Evolutionary conservation across 495 filamentous ascomycete species (phyloP).

Genomic region (Penicillium coprophilum): DNA sequence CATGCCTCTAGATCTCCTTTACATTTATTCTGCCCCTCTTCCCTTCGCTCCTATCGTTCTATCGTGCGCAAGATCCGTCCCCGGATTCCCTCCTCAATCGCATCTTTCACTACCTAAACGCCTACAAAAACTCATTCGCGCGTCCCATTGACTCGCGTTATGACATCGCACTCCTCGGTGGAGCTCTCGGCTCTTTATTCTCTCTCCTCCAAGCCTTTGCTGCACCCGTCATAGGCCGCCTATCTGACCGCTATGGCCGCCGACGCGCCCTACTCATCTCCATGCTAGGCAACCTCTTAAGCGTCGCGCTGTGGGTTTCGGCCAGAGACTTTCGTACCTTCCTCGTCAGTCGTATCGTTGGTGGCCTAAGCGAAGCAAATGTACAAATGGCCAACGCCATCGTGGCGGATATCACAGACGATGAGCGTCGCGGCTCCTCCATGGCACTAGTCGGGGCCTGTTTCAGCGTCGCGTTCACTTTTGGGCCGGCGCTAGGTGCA

Average conservation of each 20-base stretch:
- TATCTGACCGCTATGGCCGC: conserved; percentile 88
- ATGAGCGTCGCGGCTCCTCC: conserved; percentile 75
- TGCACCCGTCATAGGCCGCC: conserved; percentile 82
- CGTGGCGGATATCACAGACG: conserved; percentile 90
- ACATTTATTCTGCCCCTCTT: conserved; percentile 99
- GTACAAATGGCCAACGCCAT: conserved; percentile 96
- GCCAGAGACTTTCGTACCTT: conserved; percentile 95
- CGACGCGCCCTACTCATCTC: conserved; percentile 83
- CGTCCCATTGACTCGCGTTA: conserved; percentile 93
- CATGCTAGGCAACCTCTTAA: conserved; percentile 93
- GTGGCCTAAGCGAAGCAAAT: conserved; percentile 93
- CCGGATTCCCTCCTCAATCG: conserved; percentile 66
- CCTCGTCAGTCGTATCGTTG: conserved; percentile 84
- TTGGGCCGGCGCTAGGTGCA: conserved; percentile 88
- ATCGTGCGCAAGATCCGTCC: conserved; percentile 65
- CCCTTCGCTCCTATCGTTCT: conserved; percentile 91
- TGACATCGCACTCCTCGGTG: conserved; percentile 94
- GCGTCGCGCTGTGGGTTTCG: conserved; percentile 89
- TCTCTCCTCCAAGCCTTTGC: conserved; percentile 91
- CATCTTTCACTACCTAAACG: conserved; percentile 80
- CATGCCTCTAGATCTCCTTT: conserved; percentile 67
- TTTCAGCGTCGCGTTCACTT: conserved; percentile 96
- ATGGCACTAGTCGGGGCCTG: conserved; percentile 96
- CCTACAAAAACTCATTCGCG: conserved; percentile 92
- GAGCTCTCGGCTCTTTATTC: conserved; percentile 90